Evolutionary conservation across 2,329 filamentous ascomycete species (phyloP).

Genomic region (Colletotrichum shisoi): DNA sequence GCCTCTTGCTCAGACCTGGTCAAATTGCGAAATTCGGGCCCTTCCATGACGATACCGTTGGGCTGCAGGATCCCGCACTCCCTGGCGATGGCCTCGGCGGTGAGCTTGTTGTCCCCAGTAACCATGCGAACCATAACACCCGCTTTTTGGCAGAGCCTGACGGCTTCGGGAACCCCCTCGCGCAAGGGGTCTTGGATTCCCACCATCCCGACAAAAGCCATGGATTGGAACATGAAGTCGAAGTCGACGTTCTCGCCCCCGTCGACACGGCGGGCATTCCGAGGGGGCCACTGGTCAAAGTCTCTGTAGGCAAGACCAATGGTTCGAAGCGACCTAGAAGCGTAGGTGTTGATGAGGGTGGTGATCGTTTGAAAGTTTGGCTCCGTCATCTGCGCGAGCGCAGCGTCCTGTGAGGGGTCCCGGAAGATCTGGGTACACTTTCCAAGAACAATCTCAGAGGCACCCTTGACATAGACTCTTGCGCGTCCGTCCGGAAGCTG

Average conservation of each 20-base stretch:
- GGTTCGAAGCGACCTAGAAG: slow-evolving; percentile 79
- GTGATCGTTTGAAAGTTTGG: slow-evolving; percentile 67
- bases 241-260: slow-evolving; percentile 68
- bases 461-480: slow-evolving; percentile 69
- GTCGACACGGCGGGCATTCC: slow-evolving; percentile 62
- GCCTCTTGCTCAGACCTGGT: slow-evolving; percentile 70
- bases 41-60: slow-evolving; percentile 77
- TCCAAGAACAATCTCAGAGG: slow-evolving; percentile 68
- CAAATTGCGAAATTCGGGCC: slow-evolving; percentile 78
- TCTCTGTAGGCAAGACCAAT: slow-evolving; percentile 86
- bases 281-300: slow-evolving; percentile 84
- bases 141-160: slow-evolving; percentile 75
- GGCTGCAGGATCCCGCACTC: slow-evolving; percentile 78
- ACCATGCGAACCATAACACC: slow-evolving; percentile 86
- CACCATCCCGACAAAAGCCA: slow-evolving; percentile 74
- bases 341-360: slow-evolving; percentile 77
- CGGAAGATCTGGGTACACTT: slow-evolving; percentile 63
- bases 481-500: slow-evolving; percentile 60
- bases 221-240: slow-evolving; percentile 71
- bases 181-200: slow-evolving; percentile 85
- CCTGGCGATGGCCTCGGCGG: slow-evolving; percentile 78
- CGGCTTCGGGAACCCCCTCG: slow-evolving; percentile 75
- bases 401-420: slow-evolving; percentile 57
- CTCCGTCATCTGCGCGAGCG: slow-evolving; percentile 56
- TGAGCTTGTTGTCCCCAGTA: slow-evolving; percentile 82